These are phyloP conservation scores for Apodospora peruviana DNA, from an alignment of 495 filamentous ascomycete species.

Conservation along the genomic window DNA sequence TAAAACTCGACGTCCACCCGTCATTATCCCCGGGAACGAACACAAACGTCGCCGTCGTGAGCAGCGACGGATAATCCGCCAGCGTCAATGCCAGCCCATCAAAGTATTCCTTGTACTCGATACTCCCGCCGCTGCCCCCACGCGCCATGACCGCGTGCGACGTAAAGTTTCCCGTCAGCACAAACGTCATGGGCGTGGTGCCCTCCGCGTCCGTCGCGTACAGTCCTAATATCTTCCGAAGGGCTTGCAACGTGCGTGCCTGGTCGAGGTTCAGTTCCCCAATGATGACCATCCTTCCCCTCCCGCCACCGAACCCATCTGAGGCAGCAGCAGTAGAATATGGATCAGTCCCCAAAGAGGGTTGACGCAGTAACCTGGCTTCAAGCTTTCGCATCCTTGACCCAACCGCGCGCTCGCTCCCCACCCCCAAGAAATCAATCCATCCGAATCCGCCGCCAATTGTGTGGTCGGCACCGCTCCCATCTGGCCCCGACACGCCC, in stretches of 20 bases:
- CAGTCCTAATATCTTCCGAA: constrained; percentile 64
- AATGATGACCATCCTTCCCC: constrained; percentile 61
- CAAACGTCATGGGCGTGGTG: constrained; percentile 67
- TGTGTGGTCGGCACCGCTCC: constrained; percentile 46
- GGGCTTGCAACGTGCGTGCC: constrained; percentile 66
- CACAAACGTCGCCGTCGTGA: constrained; percentile 75
- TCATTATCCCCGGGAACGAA: constrained; percentile 97
- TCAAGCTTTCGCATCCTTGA: constrained; percentile 75
- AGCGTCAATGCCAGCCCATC: constrained; percentile 76
- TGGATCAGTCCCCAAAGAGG: constrained; percentile 3
- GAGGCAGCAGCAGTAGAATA: constrained; percentile 10
- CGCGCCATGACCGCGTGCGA: constrained; percentile 66
- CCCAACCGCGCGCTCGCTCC: constrained; percentile 81
- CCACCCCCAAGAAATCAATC: constrained; percentile 91
- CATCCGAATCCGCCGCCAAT: constrained; percentile 85
- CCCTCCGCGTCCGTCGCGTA: constrained; percentile 61
- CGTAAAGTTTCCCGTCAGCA: constrained; percentile 82
- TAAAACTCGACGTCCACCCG: constrained; percentile 83
- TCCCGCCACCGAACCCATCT: constrained; percentile 9
- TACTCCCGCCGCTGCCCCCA: constrained; percentile 63
- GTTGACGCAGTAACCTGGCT: constrained; percentile 33
- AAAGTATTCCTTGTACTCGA: constrained; percentile 93
- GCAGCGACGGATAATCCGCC: constrained; percentile 77
- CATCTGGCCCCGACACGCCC: constrained; percentile 54
- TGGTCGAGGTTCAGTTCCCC: constrained; percentile 83